Conservation (phyloP, 768 basidiomycete genomes). For the Pholiota microspora region DNA sequence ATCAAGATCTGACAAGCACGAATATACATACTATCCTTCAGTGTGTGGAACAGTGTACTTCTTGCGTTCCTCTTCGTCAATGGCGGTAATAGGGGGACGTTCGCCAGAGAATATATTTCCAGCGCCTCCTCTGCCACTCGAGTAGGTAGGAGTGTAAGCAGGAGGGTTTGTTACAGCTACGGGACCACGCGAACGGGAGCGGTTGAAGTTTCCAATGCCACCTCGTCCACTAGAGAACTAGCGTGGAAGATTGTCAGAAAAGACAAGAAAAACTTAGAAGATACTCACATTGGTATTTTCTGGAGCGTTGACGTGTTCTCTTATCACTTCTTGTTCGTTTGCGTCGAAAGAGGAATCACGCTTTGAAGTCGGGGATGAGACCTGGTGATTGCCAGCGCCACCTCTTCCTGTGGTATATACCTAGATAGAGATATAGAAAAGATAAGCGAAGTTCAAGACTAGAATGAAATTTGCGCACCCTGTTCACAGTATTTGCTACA, state of each 20-base stretch:
- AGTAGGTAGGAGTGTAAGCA: conserved; percentile 26
- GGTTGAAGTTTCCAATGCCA: conserved; percentile 61
- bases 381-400: too few relatives aligned
- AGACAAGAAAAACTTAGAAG: neutral
- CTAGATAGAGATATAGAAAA: too few relatives aligned
- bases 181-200: conserved; percentile 52
- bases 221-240: conserved; percentile 65
- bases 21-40: conserved; percentile 39
- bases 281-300: neutral
- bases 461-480: too few relatives aligned
- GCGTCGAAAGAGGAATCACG: neutral
- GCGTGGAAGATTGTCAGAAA: neutral
- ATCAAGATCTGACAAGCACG: neutral
- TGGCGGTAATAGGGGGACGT: conserved; percentile 16
- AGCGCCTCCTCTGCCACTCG: conserved; percentile 61
- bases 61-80: conserved; percentile 27
- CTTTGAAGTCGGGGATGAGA: neutral
- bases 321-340: neutral
- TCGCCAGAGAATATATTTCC: conserved; percentile 51
- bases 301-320: neutral
- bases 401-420: too few relatives aligned
- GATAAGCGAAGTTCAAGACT: too few relatives aligned
- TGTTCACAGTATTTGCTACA: too few relatives aligned
- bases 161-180: conserved; percentile 6
- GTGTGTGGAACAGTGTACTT: conserved; percentile 16